Evolutionary conservation across 768 basidiomycete species (phyloP), one percentile per base, ranked within the genome.

Genomic region (Collybia sp.): DNA sequence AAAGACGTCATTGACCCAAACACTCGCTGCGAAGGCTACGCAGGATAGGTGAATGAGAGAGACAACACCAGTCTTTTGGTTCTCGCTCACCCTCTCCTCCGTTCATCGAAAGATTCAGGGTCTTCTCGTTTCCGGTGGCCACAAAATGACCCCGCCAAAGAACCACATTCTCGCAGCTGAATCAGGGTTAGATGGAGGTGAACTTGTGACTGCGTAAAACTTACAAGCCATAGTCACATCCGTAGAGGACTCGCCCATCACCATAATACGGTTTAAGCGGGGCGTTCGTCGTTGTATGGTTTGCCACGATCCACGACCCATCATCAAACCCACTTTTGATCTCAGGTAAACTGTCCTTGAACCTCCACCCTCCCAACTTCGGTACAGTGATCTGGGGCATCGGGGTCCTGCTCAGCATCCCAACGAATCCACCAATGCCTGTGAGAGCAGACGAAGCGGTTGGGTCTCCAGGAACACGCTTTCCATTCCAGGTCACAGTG

Each of bases 201-300:
- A 37, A 49, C 10, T n/a, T 25, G 25, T 4, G 25, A 25, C 3
- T 25, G 25, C 25, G 25, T 30, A 15, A n/a, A 16, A 62, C 83
- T 62, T 48, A 90, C 88, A 83, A 93, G 47, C 81, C 85, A 61
- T 93, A 93, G 62, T 92, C 90, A 57, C 88, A 91, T 1, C 87
- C 88, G 61, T 88, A 91, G 25, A 93, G 65, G n/a, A 90, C 68
- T 32, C 85, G 70, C 1, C 85, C 86, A 51, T 88, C 85, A 1
- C 86, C 86, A 51, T 85, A 87, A 49, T 76, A 68, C 3, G 85
- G 84, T 54, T 80, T 79, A 40, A 71, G 70, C 1, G 85, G 83
- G 45, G 84, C 82, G 52, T 86, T 88, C 20, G 90, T 90, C 16
- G 70, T 73, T 13, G 74, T 85, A 48, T 82, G 82, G 54, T 88